These are phyloP conservation scores for Yamadazyma oceani DNA, from an alignment of 1,139 yeast genomes.

Conservation along the genomic window DNA sequence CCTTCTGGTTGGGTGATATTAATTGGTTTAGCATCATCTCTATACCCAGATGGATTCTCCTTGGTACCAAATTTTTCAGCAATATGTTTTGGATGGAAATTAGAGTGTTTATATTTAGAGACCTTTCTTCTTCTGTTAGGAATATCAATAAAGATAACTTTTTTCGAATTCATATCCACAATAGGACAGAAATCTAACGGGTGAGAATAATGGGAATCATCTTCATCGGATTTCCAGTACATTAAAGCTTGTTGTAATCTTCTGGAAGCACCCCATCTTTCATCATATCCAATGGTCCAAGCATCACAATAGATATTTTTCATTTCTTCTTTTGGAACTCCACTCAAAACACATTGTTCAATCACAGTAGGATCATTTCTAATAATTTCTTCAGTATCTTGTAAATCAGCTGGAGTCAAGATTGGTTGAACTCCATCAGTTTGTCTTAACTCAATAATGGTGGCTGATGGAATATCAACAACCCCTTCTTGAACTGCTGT, in stretches of 20 bases:
- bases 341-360: conserved; percentile 69
- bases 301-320: conserved; percentile 76
- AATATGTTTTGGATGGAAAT: conserved; percentile 65
- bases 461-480: conserved; percentile 53
- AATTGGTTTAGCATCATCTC: conserved; percentile 62
- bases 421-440: conserved; percentile 71
- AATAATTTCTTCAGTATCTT: conserved; percentile 60
- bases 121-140: conserved; percentile 74
- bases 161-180: conserved; percentile 67
- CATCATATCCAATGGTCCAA: conserved; percentile 85
- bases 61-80: conserved; percentile 56
- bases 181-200: conserved; percentile 84
- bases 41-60: conserved; percentile 53
- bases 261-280: conserved; percentile 75
- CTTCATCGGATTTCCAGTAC: conserved; percentile 76
- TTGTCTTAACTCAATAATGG: conserved; percentile 47
- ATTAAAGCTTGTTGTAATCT: conserved; percentile 80
- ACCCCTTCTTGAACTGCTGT: conserved; percentile 70
- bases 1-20: conserved; percentile 79
- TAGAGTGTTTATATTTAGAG: conserved; percentile 65
- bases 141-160: conserved; percentile 72
- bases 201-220: conserved; percentile 81
- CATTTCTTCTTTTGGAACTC: conserved; percentile 66
- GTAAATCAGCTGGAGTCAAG: conserved; percentile 68
- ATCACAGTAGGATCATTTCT: conserved; percentile 69